phyloP scores from a whole-genome alignment of 2,329 filamentous ascomycete genomes.

The Ceratocystis diversiconidia region DNA sequence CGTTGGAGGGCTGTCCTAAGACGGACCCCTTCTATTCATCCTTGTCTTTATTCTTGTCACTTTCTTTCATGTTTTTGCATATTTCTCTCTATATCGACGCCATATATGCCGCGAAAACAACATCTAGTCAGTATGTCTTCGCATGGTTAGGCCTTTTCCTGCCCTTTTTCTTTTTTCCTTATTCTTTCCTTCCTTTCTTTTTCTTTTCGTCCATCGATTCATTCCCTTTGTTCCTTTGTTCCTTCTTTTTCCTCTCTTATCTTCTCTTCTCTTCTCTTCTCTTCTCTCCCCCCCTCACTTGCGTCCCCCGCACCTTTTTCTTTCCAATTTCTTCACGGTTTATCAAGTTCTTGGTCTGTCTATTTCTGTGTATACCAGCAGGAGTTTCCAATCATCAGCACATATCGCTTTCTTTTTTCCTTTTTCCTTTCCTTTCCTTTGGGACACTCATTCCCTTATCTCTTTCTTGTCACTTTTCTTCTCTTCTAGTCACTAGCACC shows the following conservation, averaged over 20 bases:
- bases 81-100: background rate
- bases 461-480: conserved; percentile 7
- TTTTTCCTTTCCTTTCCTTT: background rate
- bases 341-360: conserved; percentile 4
- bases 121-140: background rate
- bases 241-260: background rate
- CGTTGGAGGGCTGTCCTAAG: background rate
- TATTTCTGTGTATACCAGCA: conserved; percentile 8
- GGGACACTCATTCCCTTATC: background rate
- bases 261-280: background rate
- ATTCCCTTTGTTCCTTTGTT: conserved; percentile 4
- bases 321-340: background rate
- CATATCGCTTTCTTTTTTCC: background rate
- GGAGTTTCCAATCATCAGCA: background rate
- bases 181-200: background rate
- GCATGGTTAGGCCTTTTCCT: background rate
- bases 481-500: conserved; percentile 1
- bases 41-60: background rate
- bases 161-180: background rate
- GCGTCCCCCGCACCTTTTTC: background rate
- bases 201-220: background rate
- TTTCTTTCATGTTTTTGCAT: conserved; percentile 1
- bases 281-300: background rate
- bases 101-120: background rate
- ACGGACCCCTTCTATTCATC: background rate